Evolutionary conservation across 768 basidiomycete species (phyloP).

Genomic region (Kwoniella shandongensis): DNA sequence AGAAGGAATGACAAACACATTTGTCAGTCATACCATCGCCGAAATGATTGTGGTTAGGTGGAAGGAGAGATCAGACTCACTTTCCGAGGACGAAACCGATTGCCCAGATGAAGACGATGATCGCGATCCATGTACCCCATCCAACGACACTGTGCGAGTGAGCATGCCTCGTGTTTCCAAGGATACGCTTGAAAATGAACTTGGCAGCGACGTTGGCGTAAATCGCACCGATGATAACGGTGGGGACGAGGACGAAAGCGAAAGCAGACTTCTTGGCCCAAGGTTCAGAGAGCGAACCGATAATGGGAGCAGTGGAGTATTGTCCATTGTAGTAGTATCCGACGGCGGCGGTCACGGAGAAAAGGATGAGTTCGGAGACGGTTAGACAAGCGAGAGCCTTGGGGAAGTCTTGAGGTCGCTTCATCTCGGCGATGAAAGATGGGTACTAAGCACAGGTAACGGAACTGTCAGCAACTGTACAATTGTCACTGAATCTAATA

Average conservation of each 20-base stretch:
- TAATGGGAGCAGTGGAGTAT: constrained; percentile 43
- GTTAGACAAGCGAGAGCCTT: constrained; percentile 47
- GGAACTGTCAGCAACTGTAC: not conserved
- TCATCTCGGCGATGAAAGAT: constrained; percentile 55
- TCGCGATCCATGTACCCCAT: constrained; percentile 43
- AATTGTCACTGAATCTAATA: too few relatives aligned
- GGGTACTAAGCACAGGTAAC: constrained; percentile 29
- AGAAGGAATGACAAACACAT: too few relatives aligned
- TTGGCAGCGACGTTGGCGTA: constrained; percentile 47
- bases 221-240: constrained; percentile 45
- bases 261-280: constrained; percentile 46
- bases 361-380: constrained; percentile 37
- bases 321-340: constrained; percentile 46
- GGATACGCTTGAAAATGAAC: constrained; percentile 44
- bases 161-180: constrained; percentile 32
- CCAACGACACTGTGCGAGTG: constrained; percentile 40
- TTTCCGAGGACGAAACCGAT: constrained; percentile 42
- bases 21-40: too few relatives aligned
- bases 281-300: constrained; percentile 44
- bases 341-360: constrained; percentile 41
- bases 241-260: constrained; percentile 45
- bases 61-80: constrained; percentile 19
- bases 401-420: constrained; percentile 52
- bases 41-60: not conserved
- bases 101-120: constrained; percentile 41